Evolutionary conservation across 495 filamentous ascomycete species (phyloP), one percentile per base, ranked within the genome.

Genomic region (Margaritispora aquatica): DNA sequence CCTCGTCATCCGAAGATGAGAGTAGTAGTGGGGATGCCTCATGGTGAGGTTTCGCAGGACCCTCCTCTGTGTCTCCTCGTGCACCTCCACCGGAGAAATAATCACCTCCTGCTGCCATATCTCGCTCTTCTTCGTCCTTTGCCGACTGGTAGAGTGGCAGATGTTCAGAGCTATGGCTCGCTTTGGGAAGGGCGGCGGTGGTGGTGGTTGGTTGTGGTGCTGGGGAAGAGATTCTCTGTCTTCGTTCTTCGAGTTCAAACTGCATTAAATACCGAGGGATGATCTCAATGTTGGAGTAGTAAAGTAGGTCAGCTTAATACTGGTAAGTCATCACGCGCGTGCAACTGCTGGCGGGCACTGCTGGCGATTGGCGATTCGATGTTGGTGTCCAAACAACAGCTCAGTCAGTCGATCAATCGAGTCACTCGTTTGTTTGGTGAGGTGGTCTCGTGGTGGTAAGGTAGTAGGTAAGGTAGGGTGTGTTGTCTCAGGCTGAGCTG

Each of bases 1-100:
- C 67, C 36, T 64, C 68, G 23, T 67, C 65, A 21, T 76, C 77
- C 17, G 76, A 77, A n/a, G n/a, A n/a, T n/a, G n/a, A n/a, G n/a
- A n/a, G n/a, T 22, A 88, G 66, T 60, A 88, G 71, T 9, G 84
- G 84, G 29, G 83, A 86, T 26, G 78, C 70, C 67, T 88, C 84
- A 60, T 83, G 57, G 15, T 59, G 36, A 19, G 60, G 54, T 51
- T 63, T 64, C 10, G 57, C 21, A n/a, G 41, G 22, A 23, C 41
- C n/a, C 11, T 57, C 26, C n/a, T n/a, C n/a, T n/a, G n/a, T 21
- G 38, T 21, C 21, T 60, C 49, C 23, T 29, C 22, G 20, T n/a
- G 23, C 44, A 23, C 44, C 57, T 2, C 54, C 58, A 7, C 38
- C 57, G 9, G 48, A 57, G 8, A 41, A 44, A n/a, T 44, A 44